Evolutionary conservation across 140 eudicot species (phyloP), one percentile per base, ranked within the genome.

Genomic region (Ambrosia hybrid): DNA sequence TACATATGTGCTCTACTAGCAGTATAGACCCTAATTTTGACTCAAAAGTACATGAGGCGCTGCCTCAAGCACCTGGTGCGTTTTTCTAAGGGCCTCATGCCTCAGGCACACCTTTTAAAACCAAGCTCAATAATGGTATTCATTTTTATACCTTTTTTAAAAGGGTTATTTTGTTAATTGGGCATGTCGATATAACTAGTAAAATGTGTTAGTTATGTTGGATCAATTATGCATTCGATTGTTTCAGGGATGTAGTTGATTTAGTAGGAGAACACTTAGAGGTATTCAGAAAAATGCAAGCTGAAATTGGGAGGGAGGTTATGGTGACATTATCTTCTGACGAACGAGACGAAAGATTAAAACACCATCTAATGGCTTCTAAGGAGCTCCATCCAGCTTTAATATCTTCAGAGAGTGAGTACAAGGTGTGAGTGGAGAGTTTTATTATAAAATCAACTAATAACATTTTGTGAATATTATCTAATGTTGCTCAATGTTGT

Each of bases 341-440:
- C 73, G 97, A 95, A 83, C 83, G 99, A 84, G 99, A 95, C 83
- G 99, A 95, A 73, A 80, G 97, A 51, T 78, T 95, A 84, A 95
- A 91, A 73, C 96, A 86, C 57, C 95, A 95, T 83, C 92, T 95
- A 68, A 70, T 86, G 80, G 81, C 86, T 79, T 88, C 97, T 11
- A 85, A 88, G 73, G 90, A 88, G 69, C 99, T 95, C 68, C 97
- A 95, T 81, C 99, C 99, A 16, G 99, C 99, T 74, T 85, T 88
- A 83, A 77, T 86, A 62, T 95, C 97, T 68, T 63, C 96, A n/a
- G 96, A 95, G 80, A 73, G 95, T 88, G 99, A 95, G 95, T 91
- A 91, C 97, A 95, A 95, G 99, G 99, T 95, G 90, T 88, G 89
- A 75, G 84, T 75, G 83, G 80, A 79, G 89, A 76, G 66, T 83